Base-by-base conservation (phyloP, 1,139 yeast genomes). In the Blastobotrys arbuscula region DNA sequence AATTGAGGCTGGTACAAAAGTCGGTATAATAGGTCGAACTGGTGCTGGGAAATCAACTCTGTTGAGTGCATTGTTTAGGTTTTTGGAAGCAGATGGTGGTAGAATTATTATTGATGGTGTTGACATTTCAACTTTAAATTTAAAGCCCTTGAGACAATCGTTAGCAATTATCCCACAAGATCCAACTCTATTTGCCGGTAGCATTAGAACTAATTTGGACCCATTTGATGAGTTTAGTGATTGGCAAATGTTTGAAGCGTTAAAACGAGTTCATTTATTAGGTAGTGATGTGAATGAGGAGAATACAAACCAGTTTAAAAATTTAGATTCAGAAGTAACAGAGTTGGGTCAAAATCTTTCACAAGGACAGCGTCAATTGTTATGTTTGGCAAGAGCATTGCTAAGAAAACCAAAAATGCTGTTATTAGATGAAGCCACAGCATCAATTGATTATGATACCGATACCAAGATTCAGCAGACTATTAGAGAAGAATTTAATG, bases 361-460 rank as follows among this genome's bases (percentile, higher is more conserved):
- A 3, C 71, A 84, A 26, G 95, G 95, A 42, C 92, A 85, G 64
- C 75, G 85, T 43, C 95, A 85, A 65, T 67, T 85, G 45, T 67
- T 85, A 61, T 84, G 92, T 56, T 69, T 85, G 37, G 86, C 89
- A 0, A 71, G 94, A 52, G 92, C 89, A 0, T 68, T 85, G 41
- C 69, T 84, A 53, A 75, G 74, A 47, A 72, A 75, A 15, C 78
- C 88, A 2, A 78, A 76, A 50, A 76, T 84, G 24, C 68, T 85
- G 50, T 76, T 85, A 19, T 67, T 85, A 44, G 94, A 85, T 62
- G 95, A 85, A 65, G 94, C 94, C 1, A 85, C 94, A 0, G 90
- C 94, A 0, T 84, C 90, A 1, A 89, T 85, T 23, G 95, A 85
- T 63, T 82, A 81, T 60, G 86, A 80, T 55, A 84, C 94, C 0